Evolutionary conservation across 1,284 basidiomycete species (phyloP), one percentile per base, ranked within the genome.

Genomic region (Heterobasidion irregulare): DNA sequence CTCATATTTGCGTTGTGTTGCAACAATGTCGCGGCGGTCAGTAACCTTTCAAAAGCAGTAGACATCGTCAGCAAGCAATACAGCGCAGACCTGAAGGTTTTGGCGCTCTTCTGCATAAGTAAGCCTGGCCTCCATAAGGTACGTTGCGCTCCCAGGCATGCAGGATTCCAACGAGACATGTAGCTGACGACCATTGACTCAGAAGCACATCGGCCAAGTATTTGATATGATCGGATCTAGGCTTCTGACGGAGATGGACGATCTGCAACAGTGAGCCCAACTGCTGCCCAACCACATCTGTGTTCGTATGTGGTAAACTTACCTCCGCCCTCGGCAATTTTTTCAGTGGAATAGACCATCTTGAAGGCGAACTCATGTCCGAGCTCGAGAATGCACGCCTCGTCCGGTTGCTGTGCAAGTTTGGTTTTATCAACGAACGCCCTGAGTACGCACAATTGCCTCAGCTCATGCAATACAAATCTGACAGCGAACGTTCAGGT

Each of bases 391-490:
- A 99, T 66, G 94, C 90, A 0, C 79, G 97, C 38, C 76, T 99
- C n/a, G 89, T 98, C 32, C 81, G 97, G 48, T 72, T 99, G 55
- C 74, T 99, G 59, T 88, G 86, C 72, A 99, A 99, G 73, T 89
- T 99, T 64, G 92, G 93, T 0, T 98, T 98, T 70, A 98, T 99
- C 74, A 98, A 98, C 70, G 97, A 99, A 68, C 82, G 97, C 15
- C 96, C 96, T 9, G 96, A 98, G 91, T 96, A 65, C 59, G 89
- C 78, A 26, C 8, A 52, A 6, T 6, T 10, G 51, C 15, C 34
- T 43, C 16, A 48, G 49, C 15, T 33, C n/a, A 34, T 38, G 33
- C n/a, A 53, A 15, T 50, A 43, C 34, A 8, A 36, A 43, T 18
- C 19, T 18, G 1, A 36, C 18, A n/a, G 44, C 36, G 50, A 43